Percentiles rank a stretch among this genome's conserved stretches.
Conservation (phyloP, 768 basidiomycete genomes). For the button mushroom (Agaricus bisporus) region DNA sequence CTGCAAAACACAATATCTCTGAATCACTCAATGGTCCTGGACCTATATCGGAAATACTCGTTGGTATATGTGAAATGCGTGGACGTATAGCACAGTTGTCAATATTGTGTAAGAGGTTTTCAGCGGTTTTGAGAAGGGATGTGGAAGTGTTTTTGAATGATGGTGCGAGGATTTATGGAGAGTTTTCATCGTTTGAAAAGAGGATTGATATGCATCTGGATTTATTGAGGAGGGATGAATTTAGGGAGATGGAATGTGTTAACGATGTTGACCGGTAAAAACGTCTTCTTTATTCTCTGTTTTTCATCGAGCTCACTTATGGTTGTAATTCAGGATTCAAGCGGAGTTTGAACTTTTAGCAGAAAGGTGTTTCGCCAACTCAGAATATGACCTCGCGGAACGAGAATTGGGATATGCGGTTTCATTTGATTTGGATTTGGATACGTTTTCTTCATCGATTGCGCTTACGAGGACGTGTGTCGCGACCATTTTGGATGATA, state of each 20-base stretch:
- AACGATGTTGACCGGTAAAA: slow-evolving; percentile 78
- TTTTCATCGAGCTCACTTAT: not conserved
- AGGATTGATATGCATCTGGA: slow-evolving; percentile 90
- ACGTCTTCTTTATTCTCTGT: slow-evolving; percentile 20
- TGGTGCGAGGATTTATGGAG: slow-evolving; percentile 69
- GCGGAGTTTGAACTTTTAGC: slow-evolving; percentile 91
- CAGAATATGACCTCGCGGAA: slow-evolving; percentile 86
- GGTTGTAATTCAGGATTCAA: slow-evolving; percentile 55
- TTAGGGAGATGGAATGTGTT: slow-evolving; percentile 91
- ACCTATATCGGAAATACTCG: slow-evolving; percentile 75
- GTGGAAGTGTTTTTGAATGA: slow-evolving; percentile 82
- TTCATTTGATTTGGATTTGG: slow-evolving; percentile 86
- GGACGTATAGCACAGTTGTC: slow-evolving; percentile 77
- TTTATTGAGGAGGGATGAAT: slow-evolving; percentile 78
- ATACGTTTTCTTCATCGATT: slow-evolving; percentile 89
- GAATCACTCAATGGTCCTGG: slow-evolving; percentile 77
- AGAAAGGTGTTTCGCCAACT: slow-evolving; percentile 77
- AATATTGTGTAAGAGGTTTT: slow-evolving; percentile 84
- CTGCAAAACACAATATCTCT: slow-evolving; percentile 77
- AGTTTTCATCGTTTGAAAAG: slow-evolving; percentile 85
- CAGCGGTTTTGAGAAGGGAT: slow-evolving; percentile 73
- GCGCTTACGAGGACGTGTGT: slow-evolving; percentile 87
- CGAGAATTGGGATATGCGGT: slow-evolving; percentile 78
- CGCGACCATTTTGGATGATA: slow-evolving; percentile 64
- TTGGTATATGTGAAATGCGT: slow-evolving; percentile 96